A percentile compares a stretch with the other conserved stretches of the same genome.
Conservation (phyloP, 148 eudicot species). For the Camellia granthamiana region DNA sequence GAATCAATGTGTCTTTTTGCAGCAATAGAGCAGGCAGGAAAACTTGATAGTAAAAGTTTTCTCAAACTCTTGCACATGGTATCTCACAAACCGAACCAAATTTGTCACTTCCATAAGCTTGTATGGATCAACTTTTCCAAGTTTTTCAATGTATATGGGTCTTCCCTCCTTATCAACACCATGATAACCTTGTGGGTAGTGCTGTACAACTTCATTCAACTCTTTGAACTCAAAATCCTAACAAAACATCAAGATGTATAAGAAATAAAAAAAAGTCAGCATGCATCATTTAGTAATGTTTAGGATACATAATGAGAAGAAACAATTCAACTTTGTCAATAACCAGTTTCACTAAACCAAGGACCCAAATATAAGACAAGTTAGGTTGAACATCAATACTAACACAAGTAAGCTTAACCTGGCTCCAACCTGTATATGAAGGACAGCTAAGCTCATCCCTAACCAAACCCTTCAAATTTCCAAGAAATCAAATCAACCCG, state of each 20-base stretch:
- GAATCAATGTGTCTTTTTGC: slow-evolving; percentile 76
- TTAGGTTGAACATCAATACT: too few species aligned
- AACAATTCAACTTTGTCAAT: neutral
- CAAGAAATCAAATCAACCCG: neutral
- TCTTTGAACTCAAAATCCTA: slow-evolving; percentile 82
- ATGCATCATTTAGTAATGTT: neutral
- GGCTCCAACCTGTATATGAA: too few species aligned
- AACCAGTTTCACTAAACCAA: neutral
- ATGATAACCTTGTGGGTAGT: slow-evolving; percentile 82
- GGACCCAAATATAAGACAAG: too few species aligned
- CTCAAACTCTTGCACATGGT: slow-evolving; percentile 87
- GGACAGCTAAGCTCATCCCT: neutral
- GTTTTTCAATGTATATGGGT: too few species aligned
- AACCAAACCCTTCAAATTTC: neutral
- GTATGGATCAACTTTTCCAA: too few species aligned
- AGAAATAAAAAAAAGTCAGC: neutral
- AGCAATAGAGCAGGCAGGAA: slow-evolving; percentile 87
- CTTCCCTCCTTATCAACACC: too few species aligned
- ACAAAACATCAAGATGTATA: slow-evolving; percentile 3
- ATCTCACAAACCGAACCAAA: too few species aligned
- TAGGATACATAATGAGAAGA: neutral
- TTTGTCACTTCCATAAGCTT: too few species aligned
- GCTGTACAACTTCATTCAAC: slow-evolving; percentile 61
- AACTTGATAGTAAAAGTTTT: slow-evolving; percentile 58
- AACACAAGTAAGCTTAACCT: too few species aligned